These are phyloP conservation scores for Pholiota molesta DNA, from an alignment of 768 basidiomycete species.

Conservation along the genomic window DNA sequence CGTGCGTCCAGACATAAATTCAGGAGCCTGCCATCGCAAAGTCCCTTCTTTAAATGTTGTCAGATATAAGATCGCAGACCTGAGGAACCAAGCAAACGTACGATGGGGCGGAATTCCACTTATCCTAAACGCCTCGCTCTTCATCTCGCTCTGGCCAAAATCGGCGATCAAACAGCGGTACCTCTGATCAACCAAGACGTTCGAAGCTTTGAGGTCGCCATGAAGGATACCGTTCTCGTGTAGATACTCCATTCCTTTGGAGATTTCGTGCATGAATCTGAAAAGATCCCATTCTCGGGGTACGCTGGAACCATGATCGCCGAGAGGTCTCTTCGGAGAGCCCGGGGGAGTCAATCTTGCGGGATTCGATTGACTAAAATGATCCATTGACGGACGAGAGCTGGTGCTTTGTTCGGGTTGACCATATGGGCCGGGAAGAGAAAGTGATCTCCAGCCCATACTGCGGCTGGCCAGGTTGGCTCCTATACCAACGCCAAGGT, in stretches of 20 bases:
- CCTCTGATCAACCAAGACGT: constrained; percentile 74
- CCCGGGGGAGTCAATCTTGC: constrained; percentile 15
- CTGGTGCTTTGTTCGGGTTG: background rate
- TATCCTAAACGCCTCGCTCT: constrained; percentile 67
- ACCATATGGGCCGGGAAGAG: constrained; percentile 17
- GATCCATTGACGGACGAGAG: background rate
- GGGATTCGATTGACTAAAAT: background rate
- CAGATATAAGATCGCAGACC: background rate
- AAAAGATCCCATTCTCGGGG: constrained; percentile 47
- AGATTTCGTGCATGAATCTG: constrained; percentile 73
- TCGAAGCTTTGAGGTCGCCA: constrained; percentile 81
- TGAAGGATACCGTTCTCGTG: constrained; percentile 72
- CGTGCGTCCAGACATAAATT: constrained; percentile 55
- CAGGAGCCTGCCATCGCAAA: constrained; percentile 73
- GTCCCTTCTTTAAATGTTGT: constrained; percentile 52
- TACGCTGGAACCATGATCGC: constrained; percentile 15
- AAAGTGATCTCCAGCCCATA: constrained; percentile 16
- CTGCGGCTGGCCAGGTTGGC: constrained; percentile 9
- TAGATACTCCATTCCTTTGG: constrained; percentile 85
- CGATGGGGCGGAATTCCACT: constrained; percentile 52
- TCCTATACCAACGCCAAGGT: constrained; percentile 22
- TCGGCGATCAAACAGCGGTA: constrained; percentile 76
- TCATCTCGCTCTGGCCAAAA: constrained; percentile 85
- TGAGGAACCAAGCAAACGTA: constrained; percentile 30
- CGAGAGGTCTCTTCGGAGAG: constrained; percentile 7